These are phyloP conservation scores for Blepharisma stoltei DNA, from an alignment of 73 alveolate genomes.

Conservation along the genomic window DNA sequence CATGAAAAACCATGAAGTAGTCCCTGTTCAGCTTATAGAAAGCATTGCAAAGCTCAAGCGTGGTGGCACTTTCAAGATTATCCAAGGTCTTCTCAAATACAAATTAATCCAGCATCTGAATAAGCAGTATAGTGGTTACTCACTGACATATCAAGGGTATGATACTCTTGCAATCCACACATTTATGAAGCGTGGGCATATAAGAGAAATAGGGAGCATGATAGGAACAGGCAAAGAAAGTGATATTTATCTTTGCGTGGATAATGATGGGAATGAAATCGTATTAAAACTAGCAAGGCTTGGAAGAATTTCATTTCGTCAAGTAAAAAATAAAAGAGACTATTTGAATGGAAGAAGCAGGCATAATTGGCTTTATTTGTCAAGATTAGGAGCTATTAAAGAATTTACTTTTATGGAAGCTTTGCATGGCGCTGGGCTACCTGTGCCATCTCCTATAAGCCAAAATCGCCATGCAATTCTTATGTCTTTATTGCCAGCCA, in stretches of 20 bases:
- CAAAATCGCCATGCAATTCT: slow-evolving; percentile 84
- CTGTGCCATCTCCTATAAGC: slow-evolving; percentile 84
- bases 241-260: slow-evolving; percentile 88
- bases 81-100: slow-evolving; percentile 84
- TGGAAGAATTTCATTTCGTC: slow-evolving; percentile 94
- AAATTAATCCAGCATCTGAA: slow-evolving; percentile 84
- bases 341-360: slow-evolving; percentile 81
- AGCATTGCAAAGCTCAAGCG: slow-evolving; percentile 87
- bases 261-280: slow-evolving; percentile 58
- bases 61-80: slow-evolving; percentile 80
- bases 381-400: slow-evolving; percentile 92
- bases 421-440: slow-evolving; percentile 71
- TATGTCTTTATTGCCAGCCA: slow-evolving; percentile 73
- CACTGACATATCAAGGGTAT: slow-evolving; percentile 87
- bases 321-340: slow-evolving; percentile 93
- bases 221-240: slow-evolving; percentile 98
- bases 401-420: slow-evolving; percentile 96
- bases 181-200: slow-evolving; percentile 85
- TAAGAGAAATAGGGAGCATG: slow-evolving; percentile 79
- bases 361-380: slow-evolving; percentile 92
- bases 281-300: slow-evolving; percentile 85
- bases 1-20: slow-evolving; percentile 95
- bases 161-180: slow-evolving; percentile 68
- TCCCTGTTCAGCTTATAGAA: slow-evolving; percentile 91
- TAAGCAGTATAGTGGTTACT: slow-evolving; percentile 86